Percentiles rank a stretch among this genome's conserved stretches.
phyloP scores from a whole-genome alignment of 116 monocot species.

The Zostera marina region DNA sequence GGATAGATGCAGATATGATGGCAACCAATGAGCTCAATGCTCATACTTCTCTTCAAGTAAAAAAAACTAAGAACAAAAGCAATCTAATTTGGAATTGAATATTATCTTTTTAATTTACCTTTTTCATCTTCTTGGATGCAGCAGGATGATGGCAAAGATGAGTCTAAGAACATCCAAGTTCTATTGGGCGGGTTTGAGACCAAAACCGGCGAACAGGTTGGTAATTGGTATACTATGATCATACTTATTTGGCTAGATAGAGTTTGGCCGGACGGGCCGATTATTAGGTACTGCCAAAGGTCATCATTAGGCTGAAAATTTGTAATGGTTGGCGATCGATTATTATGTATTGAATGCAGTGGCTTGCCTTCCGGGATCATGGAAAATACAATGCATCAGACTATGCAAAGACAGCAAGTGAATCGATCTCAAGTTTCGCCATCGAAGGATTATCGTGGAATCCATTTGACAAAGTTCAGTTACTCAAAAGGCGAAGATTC shows the following conservation, averaged over 20 bases:
- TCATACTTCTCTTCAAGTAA: constrained; percentile 75
- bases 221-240: too few relatives aligned
- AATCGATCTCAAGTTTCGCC: constrained; percentile 27
- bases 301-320: too few relatives aligned
- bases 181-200: constrained; percentile 94
- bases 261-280: too few relatives aligned
- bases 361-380: constrained; percentile 86
- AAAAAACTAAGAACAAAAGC: neutral
- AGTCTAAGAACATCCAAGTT: constrained; percentile 59
- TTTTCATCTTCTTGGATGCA: neutral
- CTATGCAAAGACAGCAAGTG: constrained; percentile 60
- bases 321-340: neutral
- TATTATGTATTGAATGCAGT: constrained; percentile 30
- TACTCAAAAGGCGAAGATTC: constrained; percentile 37
- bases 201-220: constrained; percentile 85
- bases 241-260: too few relatives aligned
- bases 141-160: constrained; percentile 3
- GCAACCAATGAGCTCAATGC: constrained; percentile 78
- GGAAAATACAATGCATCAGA: constrained; percentile 83
- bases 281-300: too few relatives aligned
- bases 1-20: constrained; percentile 89
- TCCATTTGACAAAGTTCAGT: constrained; percentile 33
- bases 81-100: neutral
- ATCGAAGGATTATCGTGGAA: constrained; percentile 29
- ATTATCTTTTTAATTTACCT: neutral